These are phyloP conservation scores for Coniochaeta sp. DNA, from an alignment of 2,329 filamentous ascomycete species.

Conservation along the genomic window DNA sequence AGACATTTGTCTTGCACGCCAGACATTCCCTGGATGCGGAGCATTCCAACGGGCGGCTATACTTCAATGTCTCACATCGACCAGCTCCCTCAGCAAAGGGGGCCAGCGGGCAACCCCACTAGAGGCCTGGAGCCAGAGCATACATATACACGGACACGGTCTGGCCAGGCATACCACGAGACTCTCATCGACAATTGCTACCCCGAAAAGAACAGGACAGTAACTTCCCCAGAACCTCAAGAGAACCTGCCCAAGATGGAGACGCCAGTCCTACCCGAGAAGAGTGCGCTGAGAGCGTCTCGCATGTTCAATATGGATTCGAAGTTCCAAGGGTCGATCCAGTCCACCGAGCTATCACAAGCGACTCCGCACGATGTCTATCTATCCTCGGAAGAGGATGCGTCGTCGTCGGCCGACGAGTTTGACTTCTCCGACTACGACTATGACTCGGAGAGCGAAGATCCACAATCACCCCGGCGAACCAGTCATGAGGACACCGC, in stretches of 20 bases:
- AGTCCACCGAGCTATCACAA: slow-evolving; percentile 21
- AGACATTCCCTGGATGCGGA: not conserved
- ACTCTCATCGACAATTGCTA: slow-evolving; percentile 10
- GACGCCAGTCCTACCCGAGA: slow-evolving; percentile 40
- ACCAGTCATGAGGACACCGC: slow-evolving; percentile 48
- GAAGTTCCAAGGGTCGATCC: slow-evolving; percentile 20
- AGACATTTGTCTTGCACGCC: not conserved
- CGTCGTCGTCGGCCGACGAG: slow-evolving; percentile 53
- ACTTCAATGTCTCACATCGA: slow-evolving; percentile 11
- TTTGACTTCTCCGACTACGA: slow-evolving; percentile 24
- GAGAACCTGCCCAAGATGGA: slow-evolving; percentile 9
- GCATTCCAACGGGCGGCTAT: slow-evolving; percentile 3
- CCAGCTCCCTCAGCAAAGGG: slow-evolving; percentile 8
- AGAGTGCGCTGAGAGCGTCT: slow-evolving; percentile 41
- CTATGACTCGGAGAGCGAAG: slow-evolving; percentile 28
- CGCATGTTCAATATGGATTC: slow-evolving; percentile 26
- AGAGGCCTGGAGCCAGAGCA: slow-evolving; percentile 7
- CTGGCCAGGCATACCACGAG: slow-evolving; percentile 10
- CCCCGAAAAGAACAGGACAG: slow-evolving; percentile 8
- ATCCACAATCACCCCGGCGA: slow-evolving; percentile 22
- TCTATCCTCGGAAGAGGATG: slow-evolving; percentile 59
- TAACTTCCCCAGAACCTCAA: slow-evolving; percentile 7
- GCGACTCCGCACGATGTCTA: slow-evolving; percentile 50
- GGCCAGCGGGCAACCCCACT: slow-evolving; percentile 6
- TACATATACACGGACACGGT: slow-evolving; percentile 6